phyloP scores from a whole-genome alignment of 257 asterid genomes.

The Jacaranda mimosifolia region DNA sequence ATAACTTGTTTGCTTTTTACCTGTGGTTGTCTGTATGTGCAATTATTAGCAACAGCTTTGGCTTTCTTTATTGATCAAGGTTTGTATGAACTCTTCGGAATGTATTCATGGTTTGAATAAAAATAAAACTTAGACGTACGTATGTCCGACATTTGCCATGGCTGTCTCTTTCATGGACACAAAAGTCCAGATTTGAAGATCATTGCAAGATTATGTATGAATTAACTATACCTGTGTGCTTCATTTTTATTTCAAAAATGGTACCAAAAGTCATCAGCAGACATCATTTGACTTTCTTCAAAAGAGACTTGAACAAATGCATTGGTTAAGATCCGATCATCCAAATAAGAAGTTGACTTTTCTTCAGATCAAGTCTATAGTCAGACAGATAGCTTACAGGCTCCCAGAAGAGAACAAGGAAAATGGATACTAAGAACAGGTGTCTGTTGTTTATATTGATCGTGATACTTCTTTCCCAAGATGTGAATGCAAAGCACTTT shows the following conservation, averaged over 20 bases:
- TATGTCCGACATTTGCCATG: too few relatives aligned
- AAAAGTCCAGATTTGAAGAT: background rate
- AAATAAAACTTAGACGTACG: background rate
- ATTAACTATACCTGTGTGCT: too few relatives aligned
- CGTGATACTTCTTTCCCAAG: background rate
- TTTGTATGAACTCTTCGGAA: background rate
- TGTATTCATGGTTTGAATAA: background rate
- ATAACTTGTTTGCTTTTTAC: background rate
- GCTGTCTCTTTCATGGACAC: background rate
- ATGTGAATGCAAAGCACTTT: slow-evolving; percentile 22
- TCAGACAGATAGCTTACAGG: too few relatives aligned
- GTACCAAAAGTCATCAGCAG: background rate
- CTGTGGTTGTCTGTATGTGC: background rate
- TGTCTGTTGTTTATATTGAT: background rate
- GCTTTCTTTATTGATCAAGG: background rate
- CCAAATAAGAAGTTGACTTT: too few relatives aligned
- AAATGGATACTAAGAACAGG: background rate
- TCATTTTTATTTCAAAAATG: too few relatives aligned
- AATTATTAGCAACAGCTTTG: background rate
- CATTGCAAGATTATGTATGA: background rate
- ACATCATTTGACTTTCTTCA: background rate
- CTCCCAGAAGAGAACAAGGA: too few relatives aligned
- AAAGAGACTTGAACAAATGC: background rate
- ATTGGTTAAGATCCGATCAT: too few relatives aligned
- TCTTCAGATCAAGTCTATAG: too few relatives aligned